phyloP scores from a whole-genome alignment of 805 yeast species.

The Candida insectalens region DNA sequence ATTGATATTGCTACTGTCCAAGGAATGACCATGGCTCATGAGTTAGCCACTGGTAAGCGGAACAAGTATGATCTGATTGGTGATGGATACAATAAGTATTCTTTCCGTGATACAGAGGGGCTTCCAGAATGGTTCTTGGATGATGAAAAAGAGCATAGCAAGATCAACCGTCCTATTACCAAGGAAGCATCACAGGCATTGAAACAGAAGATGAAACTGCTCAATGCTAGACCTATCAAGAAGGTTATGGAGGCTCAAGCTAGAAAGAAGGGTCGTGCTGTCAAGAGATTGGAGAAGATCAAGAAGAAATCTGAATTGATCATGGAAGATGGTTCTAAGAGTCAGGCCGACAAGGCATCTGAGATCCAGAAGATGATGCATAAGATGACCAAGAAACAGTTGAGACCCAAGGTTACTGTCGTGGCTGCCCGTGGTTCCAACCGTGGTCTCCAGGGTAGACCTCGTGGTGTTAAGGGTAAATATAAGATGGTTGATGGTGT shows the following conservation, averaged over 20 bases:
- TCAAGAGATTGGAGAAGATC: conserved; percentile 74
- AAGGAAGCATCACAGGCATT: conserved; percentile 83
- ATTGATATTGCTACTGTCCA: conserved; percentile 86
- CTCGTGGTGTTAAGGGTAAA: conserved; percentile 93
- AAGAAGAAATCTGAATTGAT: conserved; percentile 89
- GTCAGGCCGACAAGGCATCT: conserved; percentile 91
- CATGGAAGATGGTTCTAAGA: conserved; percentile 76
- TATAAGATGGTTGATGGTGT: conserved; percentile 99
- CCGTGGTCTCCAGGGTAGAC: conserved; percentile 87
- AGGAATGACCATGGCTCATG: conserved; percentile 97
- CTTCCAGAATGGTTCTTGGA: conserved; percentile 96
- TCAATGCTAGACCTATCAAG: conserved; percentile 97
- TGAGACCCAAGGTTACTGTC: conserved; percentile 74
- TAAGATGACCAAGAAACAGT: conserved; percentile 62
- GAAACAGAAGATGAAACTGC: conserved; percentile 63
- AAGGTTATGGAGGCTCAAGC: conserved; percentile 98
- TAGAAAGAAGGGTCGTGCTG: conserved; percentile 89
- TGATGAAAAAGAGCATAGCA: conserved; percentile 82
- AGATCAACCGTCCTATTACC: conserved; percentile 83
- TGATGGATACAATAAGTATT: conserved; percentile 85
- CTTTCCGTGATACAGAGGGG: conserved; percentile 85
- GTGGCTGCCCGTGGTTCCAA: conserved; percentile 84
- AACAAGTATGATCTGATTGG: conserved; percentile 78
- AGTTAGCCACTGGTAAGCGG: conserved; percentile 82
- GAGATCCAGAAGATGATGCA: conserved; percentile 83